phyloP scores from a whole-genome alignment of 768 basidiomycete species.

The Cantharellus cinnabarinus region DNA sequence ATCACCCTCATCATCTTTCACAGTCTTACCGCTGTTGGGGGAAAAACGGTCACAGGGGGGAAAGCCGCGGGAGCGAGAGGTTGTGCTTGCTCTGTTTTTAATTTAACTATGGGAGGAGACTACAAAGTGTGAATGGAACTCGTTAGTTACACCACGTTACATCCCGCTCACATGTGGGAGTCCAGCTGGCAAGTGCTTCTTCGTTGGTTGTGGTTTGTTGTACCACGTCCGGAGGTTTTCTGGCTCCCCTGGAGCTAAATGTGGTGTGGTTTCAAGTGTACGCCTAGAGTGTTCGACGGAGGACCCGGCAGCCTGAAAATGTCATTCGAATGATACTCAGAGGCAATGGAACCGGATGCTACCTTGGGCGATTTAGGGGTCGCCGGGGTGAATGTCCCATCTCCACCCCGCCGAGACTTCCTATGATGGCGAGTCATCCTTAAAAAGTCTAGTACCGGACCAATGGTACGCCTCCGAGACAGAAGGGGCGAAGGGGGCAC shows the following conservation, averaged over 20 bases:
- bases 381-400: constrained; percentile 5
- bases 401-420: constrained; percentile 1
- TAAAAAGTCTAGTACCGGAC: constrained; percentile 6
- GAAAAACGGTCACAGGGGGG: background rate
- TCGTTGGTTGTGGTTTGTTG: no score
- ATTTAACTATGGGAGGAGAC: background rate
- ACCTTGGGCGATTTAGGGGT: background rate
- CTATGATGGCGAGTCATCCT: background rate
- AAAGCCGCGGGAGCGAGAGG: background rate
- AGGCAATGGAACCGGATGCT: background rate
- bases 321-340: background rate
- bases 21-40: background rate
- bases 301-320: background rate
- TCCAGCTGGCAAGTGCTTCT: background rate
- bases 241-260: background rate
- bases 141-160: background rate
- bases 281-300: background rate
- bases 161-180: background rate
- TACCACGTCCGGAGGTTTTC: background rate
- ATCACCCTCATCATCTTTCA: background rate
- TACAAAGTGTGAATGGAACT: background rate
- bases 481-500: background rate
- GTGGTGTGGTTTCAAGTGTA: background rate
- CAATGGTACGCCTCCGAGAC: background rate
- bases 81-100: no score